These are phyloP conservation scores for Dovyalis caffra DNA, from an alignment of 345 rosid genomes.

Conservation along the genomic window DNA sequence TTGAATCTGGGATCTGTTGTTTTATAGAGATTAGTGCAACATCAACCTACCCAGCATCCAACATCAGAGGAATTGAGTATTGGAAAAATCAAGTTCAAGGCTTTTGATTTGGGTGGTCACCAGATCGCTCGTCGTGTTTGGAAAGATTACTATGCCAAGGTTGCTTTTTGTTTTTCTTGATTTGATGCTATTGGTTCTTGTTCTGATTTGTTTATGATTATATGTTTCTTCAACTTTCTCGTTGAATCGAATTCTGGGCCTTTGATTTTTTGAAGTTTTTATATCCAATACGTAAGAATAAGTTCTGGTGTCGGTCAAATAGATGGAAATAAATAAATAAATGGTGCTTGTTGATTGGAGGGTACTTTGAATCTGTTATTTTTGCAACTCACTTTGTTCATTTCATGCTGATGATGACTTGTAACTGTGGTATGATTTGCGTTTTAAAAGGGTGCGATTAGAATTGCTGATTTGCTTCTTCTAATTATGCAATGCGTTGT, in stretches of 20 bases:
- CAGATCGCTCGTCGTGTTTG: slow-evolving; percentile 82
- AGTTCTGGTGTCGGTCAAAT: neutral
- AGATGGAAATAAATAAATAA: neutral
- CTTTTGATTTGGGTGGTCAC: slow-evolving; percentile 82
- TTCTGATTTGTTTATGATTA: neutral
- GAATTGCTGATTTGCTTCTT: neutral
- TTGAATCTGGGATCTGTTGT: slow-evolving; percentile 11
- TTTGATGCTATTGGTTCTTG: neutral
- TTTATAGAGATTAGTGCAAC: slow-evolving; percentile 69
- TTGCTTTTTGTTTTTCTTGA: slow-evolving; percentile 3
- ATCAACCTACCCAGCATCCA: slow-evolving; percentile 76
- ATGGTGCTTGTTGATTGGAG: neutral
- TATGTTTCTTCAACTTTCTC: neutral
- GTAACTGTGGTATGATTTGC: neutral
- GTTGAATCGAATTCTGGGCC: neutral
- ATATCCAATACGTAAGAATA: neutral
- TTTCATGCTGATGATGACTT: neutral
- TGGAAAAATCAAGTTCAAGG: slow-evolving; percentile 80
- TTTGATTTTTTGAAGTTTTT: neutral
- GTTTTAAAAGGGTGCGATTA: neutral
- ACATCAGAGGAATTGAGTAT: slow-evolving; percentile 77
- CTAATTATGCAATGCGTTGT: neutral
- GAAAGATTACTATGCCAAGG: slow-evolving; percentile 83
- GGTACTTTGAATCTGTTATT: neutral
- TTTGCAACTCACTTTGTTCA: neutral